Conservation (phyloP, 306 rosid species). For the Vigna reflexopilosa region DNA sequence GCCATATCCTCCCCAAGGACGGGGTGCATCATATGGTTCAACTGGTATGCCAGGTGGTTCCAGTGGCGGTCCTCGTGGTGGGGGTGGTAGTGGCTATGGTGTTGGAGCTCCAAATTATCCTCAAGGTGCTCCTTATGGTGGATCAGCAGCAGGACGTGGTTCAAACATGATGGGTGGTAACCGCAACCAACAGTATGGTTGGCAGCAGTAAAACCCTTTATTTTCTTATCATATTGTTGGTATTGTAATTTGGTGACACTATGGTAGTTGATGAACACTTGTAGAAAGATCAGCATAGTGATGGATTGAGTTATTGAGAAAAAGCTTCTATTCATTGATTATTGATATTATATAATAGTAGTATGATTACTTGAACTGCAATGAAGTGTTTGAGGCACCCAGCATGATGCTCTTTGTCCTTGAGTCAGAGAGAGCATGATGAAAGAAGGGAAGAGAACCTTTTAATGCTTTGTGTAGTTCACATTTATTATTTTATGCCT, state of each 20-base stretch:
- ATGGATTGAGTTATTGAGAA: background rate
- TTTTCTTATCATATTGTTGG: background rate
- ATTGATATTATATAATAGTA: background rate
- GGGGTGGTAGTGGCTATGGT: slow-evolving; percentile 58
- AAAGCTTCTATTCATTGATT: slow-evolving; percentile 14
- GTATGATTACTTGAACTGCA: slow-evolving; percentile 6
- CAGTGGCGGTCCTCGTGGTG: slow-evolving; percentile 59
- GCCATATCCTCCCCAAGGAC: slow-evolving; percentile 73
- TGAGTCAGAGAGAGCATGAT: background rate
- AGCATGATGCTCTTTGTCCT: background rate
- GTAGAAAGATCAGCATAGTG: background rate
- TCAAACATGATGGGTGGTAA: slow-evolving; percentile 57
- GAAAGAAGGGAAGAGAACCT: background rate
- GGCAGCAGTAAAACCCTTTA: slow-evolving; percentile 50
- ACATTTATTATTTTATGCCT: background rate
- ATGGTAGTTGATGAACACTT: background rate
- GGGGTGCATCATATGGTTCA: slow-evolving; percentile 59
- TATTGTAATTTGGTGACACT: background rate
- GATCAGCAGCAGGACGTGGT: slow-evolving; percentile 58
- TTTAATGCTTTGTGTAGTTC: background rate
- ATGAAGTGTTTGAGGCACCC: slow-evolving; percentile 12
- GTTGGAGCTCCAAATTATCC: slow-evolving; percentile 68
- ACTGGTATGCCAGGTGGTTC: slow-evolving; percentile 62
- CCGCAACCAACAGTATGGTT: slow-evolving; percentile 68
- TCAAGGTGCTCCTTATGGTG: slow-evolving; percentile 63